phyloP scores from a whole-genome alignment of 768 basidiomycete genomes.

The Boletus tylopilopsis region DNA sequence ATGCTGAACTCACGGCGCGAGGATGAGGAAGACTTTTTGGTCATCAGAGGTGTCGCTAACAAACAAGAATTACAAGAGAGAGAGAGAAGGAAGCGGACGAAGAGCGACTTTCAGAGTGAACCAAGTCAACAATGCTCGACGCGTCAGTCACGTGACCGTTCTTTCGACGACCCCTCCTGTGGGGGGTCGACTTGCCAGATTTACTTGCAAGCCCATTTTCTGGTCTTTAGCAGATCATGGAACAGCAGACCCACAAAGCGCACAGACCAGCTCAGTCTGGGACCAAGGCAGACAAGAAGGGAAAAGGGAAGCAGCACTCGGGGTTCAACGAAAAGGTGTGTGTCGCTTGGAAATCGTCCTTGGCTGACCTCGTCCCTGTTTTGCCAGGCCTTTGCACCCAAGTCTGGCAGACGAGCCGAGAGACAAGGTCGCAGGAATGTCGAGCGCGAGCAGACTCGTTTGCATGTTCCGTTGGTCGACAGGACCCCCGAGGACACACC shows the following conservation, averaged over 20 bases:
- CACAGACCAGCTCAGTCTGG: constrained; percentile 76
- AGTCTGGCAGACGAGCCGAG: constrained; percentile 86
- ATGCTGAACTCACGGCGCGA: constrained; percentile 49
- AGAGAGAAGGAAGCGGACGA: constrained; percentile 8
- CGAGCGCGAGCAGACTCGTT: constrained; percentile 88
- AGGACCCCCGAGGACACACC: constrained; percentile 89
- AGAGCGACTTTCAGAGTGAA: constrained; percentile 3
- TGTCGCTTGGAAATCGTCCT: background rate
- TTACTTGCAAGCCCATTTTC: background rate
- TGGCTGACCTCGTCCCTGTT: background rate
- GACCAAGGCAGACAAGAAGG: constrained; percentile 72
- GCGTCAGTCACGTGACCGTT: constrained; percentile 30
- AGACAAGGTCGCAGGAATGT: constrained; percentile 85
- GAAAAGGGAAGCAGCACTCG: constrained; percentile 63
- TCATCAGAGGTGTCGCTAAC: constrained; percentile 22
- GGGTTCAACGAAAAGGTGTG: constrained; percentile 91
- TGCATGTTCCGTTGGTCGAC: constrained; percentile 95
- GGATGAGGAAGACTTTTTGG: constrained; percentile 24
- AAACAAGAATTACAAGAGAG: constrained; percentile 15
- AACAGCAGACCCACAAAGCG: constrained; percentile 75
- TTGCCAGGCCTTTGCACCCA: constrained; percentile 80
- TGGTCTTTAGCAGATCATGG: constrained; percentile 41
- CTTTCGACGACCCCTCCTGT: constrained; percentile 8
- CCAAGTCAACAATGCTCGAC: constrained; percentile 25
- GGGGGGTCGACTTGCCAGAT: constrained; percentile 18